Conservation (phyloP, 139 green algal species). For the Limnomonas spitsbergensis region DNA sequence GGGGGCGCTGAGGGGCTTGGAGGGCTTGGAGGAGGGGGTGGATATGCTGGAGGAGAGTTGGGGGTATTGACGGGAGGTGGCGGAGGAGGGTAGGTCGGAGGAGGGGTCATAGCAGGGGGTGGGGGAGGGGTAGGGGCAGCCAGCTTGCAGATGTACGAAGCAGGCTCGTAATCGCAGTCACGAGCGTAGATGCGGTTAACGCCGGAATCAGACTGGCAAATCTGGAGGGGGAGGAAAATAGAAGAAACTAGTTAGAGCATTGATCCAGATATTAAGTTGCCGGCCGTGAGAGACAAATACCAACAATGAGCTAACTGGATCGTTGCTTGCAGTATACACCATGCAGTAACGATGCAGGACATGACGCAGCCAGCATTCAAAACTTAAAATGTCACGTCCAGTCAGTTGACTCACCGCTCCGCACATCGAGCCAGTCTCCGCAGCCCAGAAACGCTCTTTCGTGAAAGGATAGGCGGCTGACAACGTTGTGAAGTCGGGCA, state of each 20-base stretch:
- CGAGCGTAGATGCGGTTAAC: neutral
- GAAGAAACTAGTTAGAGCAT: too few species aligned
- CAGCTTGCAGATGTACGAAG: neutral
- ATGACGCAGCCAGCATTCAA: neutral
- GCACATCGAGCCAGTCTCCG: neutral
- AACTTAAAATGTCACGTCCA: neutral
- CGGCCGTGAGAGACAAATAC: too few species aligned
- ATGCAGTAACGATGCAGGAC: neutral
- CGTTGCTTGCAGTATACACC: too few species aligned
- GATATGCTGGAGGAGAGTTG: slow-evolving; percentile 2
- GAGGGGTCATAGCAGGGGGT: neutral
- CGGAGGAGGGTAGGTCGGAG: neutral
- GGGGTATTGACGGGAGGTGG: neutral
- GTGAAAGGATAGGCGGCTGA: too few species aligned
- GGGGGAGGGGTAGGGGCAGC: neutral
- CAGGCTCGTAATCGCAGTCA: neutral
- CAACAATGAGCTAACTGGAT: too few species aligned
- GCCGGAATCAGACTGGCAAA: neutral
- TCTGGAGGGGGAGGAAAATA: neutral
- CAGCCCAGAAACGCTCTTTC: neutral
- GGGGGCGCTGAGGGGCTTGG: neutral
- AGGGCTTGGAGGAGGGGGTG: neutral
- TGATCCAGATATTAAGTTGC: too few species aligned
- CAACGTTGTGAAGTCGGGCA: neutral
- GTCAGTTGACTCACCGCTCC: neutral